Base-by-base conservation (phyloP, 768 basidiomycete species). In the Collybia sp. region DNA sequence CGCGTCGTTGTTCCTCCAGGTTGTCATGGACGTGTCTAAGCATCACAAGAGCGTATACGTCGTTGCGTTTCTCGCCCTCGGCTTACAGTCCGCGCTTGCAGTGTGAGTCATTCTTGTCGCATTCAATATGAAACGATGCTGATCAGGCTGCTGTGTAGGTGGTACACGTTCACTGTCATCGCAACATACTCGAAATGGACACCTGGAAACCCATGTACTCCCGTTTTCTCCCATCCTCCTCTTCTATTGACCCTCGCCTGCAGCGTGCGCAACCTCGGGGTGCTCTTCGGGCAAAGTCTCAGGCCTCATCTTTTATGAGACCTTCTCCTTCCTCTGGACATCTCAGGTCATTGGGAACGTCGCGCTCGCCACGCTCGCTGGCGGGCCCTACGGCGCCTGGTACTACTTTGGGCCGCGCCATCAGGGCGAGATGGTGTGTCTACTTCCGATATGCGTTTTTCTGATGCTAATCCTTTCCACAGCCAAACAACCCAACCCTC, bases 261-360 rank as follows among this genome's bases (percentile, higher is more conserved):
- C 46, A 83, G 79, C 73, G 13, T 85, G 83, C 57, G 65, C 52
- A 9, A 58, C 69, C 4, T 60, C 63, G 2, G 54, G 61, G 35
- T 91, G 88, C 58, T 89, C 88, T 1, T 80, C 78, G 10, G 75
- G 75, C 12, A 91, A 80, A 59, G 88, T 92, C 37, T 77, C 86
- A 0, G 89, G 91, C 2, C 67, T 92, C 11, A 74, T 90, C 44
- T 80, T 91, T 62, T 93, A 77, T 55, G 78, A 80, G 49, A 80
- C 83, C 0, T 91, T 92, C 61, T 83, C 84, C n/a, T 93, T 82
- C 68, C 70, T 90, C 16, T 93, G 89, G 91, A 84, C 82, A 13
- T 88, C 85, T 0, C 86, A 89, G 64, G 87, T 90, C 36, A 79
- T 88, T 42, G 81, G 77, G 30, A 91, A 91, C 53, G 80, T 92